Conservation (phyloP, 768 basidiomycete species). For the Tulasnella sp. region DNA sequence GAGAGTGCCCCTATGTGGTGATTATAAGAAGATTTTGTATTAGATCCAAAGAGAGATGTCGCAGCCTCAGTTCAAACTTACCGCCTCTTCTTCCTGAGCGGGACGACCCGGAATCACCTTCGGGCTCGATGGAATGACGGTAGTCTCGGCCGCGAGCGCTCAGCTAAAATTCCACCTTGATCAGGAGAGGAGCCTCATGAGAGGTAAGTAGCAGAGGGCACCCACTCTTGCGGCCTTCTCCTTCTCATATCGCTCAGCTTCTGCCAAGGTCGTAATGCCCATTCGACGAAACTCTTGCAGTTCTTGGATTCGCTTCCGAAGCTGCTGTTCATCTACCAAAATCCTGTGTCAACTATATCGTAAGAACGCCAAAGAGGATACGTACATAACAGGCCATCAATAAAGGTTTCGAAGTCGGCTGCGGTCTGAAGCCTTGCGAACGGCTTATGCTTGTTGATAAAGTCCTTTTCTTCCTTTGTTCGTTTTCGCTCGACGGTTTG, state of each 20-base stretch:
- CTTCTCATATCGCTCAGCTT: conserved; percentile 80
- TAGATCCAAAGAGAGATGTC: neutral
- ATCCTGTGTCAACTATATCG: neutral
- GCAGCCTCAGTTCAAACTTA: neutral
- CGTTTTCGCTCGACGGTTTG: conserved; percentile 87
- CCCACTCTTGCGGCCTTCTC: conserved; percentile 65
- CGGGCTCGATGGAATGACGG: too few relatives aligned
- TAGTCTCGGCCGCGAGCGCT: too few relatives aligned
- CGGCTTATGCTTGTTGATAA: conserved; percentile 76
- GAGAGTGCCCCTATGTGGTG: conserved; percentile 47
- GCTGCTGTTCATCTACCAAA: conserved; percentile 66
- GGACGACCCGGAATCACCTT: too few relatives aligned
- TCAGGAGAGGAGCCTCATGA: too few relatives aligned
- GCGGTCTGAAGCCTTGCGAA: conserved; percentile 86
- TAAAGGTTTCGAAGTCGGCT: conserved; percentile 80
- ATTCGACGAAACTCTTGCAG: conserved; percentile 81
- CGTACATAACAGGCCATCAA: conserved; percentile 83
- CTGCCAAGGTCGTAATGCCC: conserved; percentile 73
- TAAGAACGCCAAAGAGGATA: neutral
- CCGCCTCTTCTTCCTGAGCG: too few relatives aligned
- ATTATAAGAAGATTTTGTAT: neutral
- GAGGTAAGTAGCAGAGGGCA: conserved; percentile 9
- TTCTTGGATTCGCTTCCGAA: conserved; percentile 83
- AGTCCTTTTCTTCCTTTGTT: conserved; percentile 81
- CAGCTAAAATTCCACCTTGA: too few relatives aligned